Evolutionary conservation across 2,329 filamentous ascomycete species (phyloP), one percentile per base, ranked within the genome.

Genomic region (Claviceps sp.): DNA sequence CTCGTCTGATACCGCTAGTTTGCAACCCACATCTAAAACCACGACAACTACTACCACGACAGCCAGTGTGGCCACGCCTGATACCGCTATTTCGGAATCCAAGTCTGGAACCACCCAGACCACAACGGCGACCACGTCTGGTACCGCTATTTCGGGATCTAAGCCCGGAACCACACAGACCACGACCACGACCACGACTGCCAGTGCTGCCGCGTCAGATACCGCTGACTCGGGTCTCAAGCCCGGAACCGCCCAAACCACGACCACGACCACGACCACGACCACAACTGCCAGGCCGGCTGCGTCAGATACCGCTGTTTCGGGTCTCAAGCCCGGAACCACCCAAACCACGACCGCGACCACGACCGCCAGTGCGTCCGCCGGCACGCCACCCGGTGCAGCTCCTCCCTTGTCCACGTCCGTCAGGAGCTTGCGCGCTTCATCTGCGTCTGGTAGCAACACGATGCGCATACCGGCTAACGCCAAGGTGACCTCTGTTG

Each of bases 81-180:
- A 66, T 58, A 71, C 71, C 52, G 62, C 67, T 52, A 59, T 70
- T 54, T 58, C 67, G 55, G 63, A 66, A 58, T 57, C 65, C 47
- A 59, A 59, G 22, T 4, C 26, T 1, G 26, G 26, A 30, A 30
- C 8, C 26, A 30, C 8, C 8, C 26, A 30, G 26, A 30, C 26
- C 26, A 30, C 26, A 2, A 9, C 26, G 7, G 7, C 26, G 26
- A 30, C 26, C 2, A 30, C 26, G 26, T 30, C 26, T 37, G 63
- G 65, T 58, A 71, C 71, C 52, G 62, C 67, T 52, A 59, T 70
- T 54, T 58, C 67, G 55, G 63, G 66, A 58, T 57, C 65, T 47
- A 59, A 59, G 52, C 66, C 69, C 41, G 68, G 64, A 57, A 61
- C 66, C 50, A 70, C 70, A 51, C 26, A 30, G 2, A 26, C 24